Percentiles rank a stretch among this genome's conserved stretches.
These are phyloP conservation scores for Rhynchospora breviuscula DNA, from an alignment of 176 grass and related monocot genomes.

Conservation along the genomic window DNA sequence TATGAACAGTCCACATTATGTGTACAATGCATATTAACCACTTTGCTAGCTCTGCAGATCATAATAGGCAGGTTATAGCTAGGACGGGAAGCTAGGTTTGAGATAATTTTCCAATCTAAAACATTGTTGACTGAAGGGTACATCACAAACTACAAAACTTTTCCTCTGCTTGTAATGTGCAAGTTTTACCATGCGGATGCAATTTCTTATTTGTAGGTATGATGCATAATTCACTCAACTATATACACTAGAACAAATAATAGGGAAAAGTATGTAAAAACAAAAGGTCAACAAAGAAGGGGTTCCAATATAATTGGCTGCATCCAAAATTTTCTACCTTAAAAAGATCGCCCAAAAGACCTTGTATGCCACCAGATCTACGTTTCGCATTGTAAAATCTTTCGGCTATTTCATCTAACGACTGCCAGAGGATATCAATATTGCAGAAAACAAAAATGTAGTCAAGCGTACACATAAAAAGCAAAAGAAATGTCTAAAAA, in stretches of 20 bases:
- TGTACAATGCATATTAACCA: neutral
- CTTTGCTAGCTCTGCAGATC: too few species aligned
- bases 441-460: neutral
- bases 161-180: neutral
- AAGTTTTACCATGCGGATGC: neutral
- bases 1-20: neutral
- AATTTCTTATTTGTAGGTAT: neutral
- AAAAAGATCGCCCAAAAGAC: conserved; percentile 92
- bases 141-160: neutral
- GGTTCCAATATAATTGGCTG: neutral
- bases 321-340: conserved; percentile 41
- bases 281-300: neutral
- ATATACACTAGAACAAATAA: neutral
- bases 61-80: too few species aligned
- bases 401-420: conserved; percentile 91
- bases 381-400: conserved; percentile 66
- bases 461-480: neutral
- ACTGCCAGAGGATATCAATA: conserved; percentile 27
- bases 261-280: neutral
- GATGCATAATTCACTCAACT: neutral
- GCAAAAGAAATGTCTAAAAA: neutral
- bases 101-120: neutral
- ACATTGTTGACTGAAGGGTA: neutral
- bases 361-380: conserved; percentile 64
- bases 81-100: neutral